Percentiles rank a stretch among this genome's conserved stretches.
Conservation (phyloP, 495 filamentous ascomycete species). For the Aspergillus saccharolyticus region DNA sequence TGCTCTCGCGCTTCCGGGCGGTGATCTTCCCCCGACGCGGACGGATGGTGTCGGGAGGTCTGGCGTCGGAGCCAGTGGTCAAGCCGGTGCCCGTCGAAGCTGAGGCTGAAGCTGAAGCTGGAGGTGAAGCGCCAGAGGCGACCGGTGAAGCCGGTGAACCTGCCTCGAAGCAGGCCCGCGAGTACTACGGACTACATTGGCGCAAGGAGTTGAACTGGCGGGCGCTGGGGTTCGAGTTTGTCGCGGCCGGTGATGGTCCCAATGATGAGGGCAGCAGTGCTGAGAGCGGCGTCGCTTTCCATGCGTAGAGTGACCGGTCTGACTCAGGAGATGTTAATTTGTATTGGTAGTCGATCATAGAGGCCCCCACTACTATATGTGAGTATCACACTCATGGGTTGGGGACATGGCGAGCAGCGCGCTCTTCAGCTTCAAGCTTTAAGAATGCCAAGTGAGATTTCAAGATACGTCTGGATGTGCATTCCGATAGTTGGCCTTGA, state of each 20-base stretch:
- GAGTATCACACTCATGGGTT: no score
- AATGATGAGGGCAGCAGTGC: neutral
- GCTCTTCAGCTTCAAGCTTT: no score
- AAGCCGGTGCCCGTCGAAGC: constrained; percentile 10
- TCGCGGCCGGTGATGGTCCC: constrained; percentile 27
- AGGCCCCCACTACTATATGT: no score
- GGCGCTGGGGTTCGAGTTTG: constrained; percentile 78
- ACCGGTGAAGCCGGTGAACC: constrained; percentile 51
- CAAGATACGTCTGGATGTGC: no score
- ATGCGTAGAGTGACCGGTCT: constrained; percentile 16
- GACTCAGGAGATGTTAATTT: no score
- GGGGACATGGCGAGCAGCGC: no score
- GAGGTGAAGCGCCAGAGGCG: neutral
- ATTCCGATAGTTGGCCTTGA: no score
- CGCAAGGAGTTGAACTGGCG: constrained; percentile 93
- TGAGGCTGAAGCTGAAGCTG: constrained; percentile 6
- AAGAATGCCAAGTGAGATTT: no score
- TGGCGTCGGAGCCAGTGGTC: constrained; percentile 37
- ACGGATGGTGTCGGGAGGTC: constrained; percentile 34
- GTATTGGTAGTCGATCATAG: no score
- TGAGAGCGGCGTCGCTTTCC: constrained; percentile 16
- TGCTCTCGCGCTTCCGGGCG: constrained; percentile 82
- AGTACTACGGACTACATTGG: constrained; percentile 81
- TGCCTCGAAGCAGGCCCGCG: constrained; percentile 18
- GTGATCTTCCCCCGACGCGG: constrained; percentile 67